Evolutionary conservation across 768 basidiomycete genomes (phyloP), one percentile per base, ranked within the genome.

Genomic region (Dioszegia crocea): DNA sequence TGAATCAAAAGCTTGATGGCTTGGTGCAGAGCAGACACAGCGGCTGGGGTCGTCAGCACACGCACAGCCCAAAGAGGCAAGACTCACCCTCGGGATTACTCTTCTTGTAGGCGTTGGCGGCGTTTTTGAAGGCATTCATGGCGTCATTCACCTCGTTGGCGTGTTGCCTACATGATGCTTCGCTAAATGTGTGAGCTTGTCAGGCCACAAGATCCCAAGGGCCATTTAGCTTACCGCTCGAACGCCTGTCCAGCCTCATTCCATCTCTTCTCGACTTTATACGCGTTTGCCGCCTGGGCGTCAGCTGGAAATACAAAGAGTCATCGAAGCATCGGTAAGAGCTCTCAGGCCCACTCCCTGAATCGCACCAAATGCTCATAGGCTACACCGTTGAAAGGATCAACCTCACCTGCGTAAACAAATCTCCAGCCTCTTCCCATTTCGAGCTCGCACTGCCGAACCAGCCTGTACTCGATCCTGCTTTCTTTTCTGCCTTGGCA

Each of bases 91-190:
- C 88, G 82, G 80, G 92, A 75, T 83, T 85, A 24, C 86, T 87
- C 78, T 88, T 83, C 81, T 97, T 99, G 82, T 89, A 99, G 11
- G 88, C 86, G 79, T 98, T 98, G 31, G 90, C 86, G 12, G 96
- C 93, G 74, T 94, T 96, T 89, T 94, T 97, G 87, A 88, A 98
- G 9, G 93, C 93, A 74, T 93, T 94, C 21, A 92, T 88, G n/a
- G 94, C 93, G 66, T 98, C 96, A 65, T 91, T 91, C 46, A 76
- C 78, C 78, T 98, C 94, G 46, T 88, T 87, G 69, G 85, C 87
- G 60, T 86, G 85, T 78, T 93, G 86, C 67, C 92, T 84, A 76
- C 92, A 96, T 68, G 97, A 92, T 0, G 94, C 96, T 73, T 98
- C 96, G 64, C 88, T 84, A 40, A n/a, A n/a, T 21, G 8, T 23